A percentile compares a stretch with the other conserved stretches of the same genome.
Conservation (phyloP, 768 basidiomycete genomes). For the Sporobolomyces roseus region DNA sequence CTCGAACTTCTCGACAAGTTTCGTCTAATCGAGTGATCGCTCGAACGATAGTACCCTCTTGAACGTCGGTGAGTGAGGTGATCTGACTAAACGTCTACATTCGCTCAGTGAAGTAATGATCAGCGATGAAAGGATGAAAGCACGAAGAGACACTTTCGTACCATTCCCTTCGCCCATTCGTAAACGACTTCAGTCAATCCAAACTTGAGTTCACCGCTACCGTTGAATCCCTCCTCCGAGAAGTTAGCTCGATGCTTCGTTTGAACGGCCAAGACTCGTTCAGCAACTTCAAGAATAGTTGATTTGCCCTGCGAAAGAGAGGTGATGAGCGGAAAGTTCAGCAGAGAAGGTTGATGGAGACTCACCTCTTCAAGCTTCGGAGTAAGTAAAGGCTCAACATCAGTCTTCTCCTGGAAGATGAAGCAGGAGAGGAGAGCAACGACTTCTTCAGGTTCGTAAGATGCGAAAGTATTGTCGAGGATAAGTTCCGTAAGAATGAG, state of each 20-base stretch:
- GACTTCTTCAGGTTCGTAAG: slow-evolving; percentile 90
- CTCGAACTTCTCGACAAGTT: slow-evolving; percentile 91
- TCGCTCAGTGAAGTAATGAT: background rate
- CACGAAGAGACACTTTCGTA: slow-evolving; percentile 52
- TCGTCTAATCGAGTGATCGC: slow-evolving; percentile 94
- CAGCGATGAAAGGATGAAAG: background rate
- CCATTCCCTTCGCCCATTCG: slow-evolving; percentile 99
- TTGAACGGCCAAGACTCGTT: slow-evolving; percentile 75
- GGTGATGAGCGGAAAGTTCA: no score
- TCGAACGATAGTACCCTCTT: slow-evolving; percentile 94
- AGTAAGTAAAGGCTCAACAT: slow-evolving; percentile 76
- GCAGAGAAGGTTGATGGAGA: background rate
- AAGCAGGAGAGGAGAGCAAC: slow-evolving; percentile 94
- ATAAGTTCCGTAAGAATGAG: slow-evolving; percentile 94
- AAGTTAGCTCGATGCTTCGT: slow-evolving; percentile 73
- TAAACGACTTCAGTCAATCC: slow-evolving; percentile 95
- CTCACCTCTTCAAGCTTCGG: slow-evolving; percentile 63
- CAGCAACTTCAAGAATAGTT: slow-evolving; percentile 70
- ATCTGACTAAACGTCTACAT: slow-evolving; percentile 90
- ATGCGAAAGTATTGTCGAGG: slow-evolving; percentile 85
- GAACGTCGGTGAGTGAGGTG: slow-evolving; percentile 82
- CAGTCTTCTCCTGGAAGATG: slow-evolving; percentile 97
- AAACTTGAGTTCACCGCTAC: slow-evolving; percentile 65
- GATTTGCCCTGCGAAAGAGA: slow-evolving; percentile 58
- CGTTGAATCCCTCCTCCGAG: slow-evolving; percentile 49